These are phyloP conservation scores for Aspergillus tamarii DNA, from an alignment of 2,329 filamentous ascomycete genomes.

Conservation along the genomic window DNA sequence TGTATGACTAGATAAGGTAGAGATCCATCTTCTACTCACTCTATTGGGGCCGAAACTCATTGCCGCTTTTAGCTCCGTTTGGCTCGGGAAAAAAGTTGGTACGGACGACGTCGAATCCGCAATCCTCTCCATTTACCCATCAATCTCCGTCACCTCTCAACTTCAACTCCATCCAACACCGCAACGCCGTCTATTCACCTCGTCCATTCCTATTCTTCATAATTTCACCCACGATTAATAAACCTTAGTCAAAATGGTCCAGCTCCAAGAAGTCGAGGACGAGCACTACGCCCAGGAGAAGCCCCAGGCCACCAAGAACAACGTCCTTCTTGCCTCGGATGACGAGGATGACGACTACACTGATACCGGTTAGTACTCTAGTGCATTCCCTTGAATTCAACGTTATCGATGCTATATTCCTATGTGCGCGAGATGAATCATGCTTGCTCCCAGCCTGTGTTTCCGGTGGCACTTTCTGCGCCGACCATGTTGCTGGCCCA, in stretches of 20 bases:
- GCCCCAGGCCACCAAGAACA: constrained; percentile 63
- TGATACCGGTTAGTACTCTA: constrained; percentile 73
- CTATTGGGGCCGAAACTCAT: constrained; percentile 20
- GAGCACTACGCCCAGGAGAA: constrained; percentile 83
- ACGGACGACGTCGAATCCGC: constrained; percentile 26
- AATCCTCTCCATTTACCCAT: constrained; percentile 23
- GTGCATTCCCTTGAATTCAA: too few species aligned
- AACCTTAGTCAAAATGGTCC: constrained; percentile 70
- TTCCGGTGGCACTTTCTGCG: constrained; percentile 6
- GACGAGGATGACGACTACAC: constrained; percentile 84
- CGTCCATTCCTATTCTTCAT: constrained; percentile 9
- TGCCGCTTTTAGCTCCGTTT: constrained; percentile 34
- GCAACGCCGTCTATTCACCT: constrained; percentile 9
- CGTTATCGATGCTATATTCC: constrained; percentile 7
- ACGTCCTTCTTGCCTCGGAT: constrained; percentile 53
- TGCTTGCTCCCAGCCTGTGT: constrained; percentile 43
- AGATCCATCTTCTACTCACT: background rate
- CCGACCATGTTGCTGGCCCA: constrained; percentile 1
- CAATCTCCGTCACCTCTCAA: constrained; percentile 24
- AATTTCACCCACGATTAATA: constrained; percentile 9
- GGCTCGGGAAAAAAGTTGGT: constrained; percentile 45
- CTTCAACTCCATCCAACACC: constrained; percentile 14
- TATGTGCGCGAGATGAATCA: constrained; percentile 6
- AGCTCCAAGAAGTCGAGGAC: constrained; percentile 94
- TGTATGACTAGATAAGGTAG: background rate